Conservation (phyloP, 768 basidiomycete genomes). For the Coprinopsis cinerea region DNA sequence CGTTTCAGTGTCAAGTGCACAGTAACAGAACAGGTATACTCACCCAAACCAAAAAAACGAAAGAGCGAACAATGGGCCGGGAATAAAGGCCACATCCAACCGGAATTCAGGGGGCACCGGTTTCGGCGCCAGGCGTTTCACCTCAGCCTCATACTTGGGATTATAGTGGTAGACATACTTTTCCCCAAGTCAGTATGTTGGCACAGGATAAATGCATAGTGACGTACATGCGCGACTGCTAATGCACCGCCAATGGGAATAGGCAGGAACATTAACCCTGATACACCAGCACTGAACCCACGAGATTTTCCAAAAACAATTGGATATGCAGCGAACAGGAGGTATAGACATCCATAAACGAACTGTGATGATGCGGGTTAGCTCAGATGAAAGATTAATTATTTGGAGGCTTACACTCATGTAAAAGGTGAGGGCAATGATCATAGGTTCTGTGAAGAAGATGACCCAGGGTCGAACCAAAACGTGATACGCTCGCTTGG, state of each 20-base stretch:
- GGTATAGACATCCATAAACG: slow-evolving; percentile 56
- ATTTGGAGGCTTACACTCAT: slow-evolving; percentile 39
- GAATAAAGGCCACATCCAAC: slow-evolving; percentile 42
- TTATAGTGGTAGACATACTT: slow-evolving; percentile 46
- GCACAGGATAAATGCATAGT: background rate
- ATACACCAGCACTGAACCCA: slow-evolving; percentile 44
- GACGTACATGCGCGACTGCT: slow-evolving; percentile 38
- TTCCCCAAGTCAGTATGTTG: background rate
- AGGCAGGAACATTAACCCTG: slow-evolving; percentile 58
- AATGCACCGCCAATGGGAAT: slow-evolving; percentile 46
- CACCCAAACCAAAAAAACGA: slow-evolving; percentile 65
- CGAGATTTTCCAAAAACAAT: slow-evolving; percentile 51
- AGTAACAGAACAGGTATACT: slow-evolving; percentile 16
- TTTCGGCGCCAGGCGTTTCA: slow-evolving; percentile 37
- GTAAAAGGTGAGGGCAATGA: slow-evolving; percentile 58
- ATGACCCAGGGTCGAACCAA: slow-evolving; percentile 58
- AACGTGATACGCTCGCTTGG: slow-evolving; percentile 38
- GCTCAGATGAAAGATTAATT: background rate
- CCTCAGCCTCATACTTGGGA: slow-evolving; percentile 41
- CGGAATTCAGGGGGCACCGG: slow-evolving; percentile 59
- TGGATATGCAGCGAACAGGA: slow-evolving; percentile 58
- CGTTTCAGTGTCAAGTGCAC: background rate
- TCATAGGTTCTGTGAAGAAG: slow-evolving; percentile 59
- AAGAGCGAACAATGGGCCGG: slow-evolving; percentile 43
- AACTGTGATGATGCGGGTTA: slow-evolving; percentile 31